These are phyloP conservation scores for Lasiosphaeria miniovina DNA, from an alignment of 495 filamentous ascomycete genomes.

Conservation along the genomic window DNA sequence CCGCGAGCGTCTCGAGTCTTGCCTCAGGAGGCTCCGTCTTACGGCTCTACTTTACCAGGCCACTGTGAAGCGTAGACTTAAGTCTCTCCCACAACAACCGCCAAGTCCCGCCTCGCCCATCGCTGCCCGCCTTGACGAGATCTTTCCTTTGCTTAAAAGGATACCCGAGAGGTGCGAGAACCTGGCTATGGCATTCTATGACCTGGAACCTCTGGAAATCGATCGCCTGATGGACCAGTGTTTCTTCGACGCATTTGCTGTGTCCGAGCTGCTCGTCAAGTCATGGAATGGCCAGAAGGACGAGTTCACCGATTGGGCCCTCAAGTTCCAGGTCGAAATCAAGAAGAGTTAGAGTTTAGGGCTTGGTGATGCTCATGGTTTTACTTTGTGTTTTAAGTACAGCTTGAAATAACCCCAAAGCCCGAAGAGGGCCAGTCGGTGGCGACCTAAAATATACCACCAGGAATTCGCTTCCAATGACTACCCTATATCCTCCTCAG, in stretches of 20 bases:
- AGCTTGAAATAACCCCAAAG: neutral
- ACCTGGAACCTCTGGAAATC: conserved; percentile 46
- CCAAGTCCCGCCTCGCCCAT: conserved; percentile 23
- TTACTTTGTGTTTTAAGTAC: neutral
- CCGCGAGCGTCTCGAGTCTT: conserved; percentile 53
- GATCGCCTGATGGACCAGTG: conserved; percentile 46
- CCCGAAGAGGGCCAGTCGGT: neutral
- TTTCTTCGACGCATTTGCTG: conserved; percentile 47
- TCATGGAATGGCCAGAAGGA: conserved; percentile 45
- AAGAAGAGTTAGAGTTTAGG: conserved; percentile 28
- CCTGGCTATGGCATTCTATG: conserved; percentile 46
- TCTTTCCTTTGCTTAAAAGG: conserved; percentile 37
- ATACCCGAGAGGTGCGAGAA: conserved; percentile 41
- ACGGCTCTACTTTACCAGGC: conserved; percentile 59
- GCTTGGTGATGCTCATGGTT: neutral
- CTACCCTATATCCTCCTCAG: too few relatives aligned
- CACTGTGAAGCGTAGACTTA: conserved; percentile 57
- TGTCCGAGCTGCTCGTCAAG: conserved; percentile 41
- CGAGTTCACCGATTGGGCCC: conserved; percentile 48
- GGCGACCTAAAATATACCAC: too few relatives aligned
- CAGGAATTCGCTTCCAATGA: too few relatives aligned
- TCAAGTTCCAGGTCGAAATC: conserved; percentile 47
- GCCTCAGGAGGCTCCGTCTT: conserved; percentile 55
- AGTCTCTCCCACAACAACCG: conserved; percentile 44
- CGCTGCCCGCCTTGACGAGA: conserved; percentile 43